Percentiles rank a stretch among this genome's conserved stretches.
Conservation (phyloP, 768 basidiomycete genomes). For the Terana coerulea region DNA sequence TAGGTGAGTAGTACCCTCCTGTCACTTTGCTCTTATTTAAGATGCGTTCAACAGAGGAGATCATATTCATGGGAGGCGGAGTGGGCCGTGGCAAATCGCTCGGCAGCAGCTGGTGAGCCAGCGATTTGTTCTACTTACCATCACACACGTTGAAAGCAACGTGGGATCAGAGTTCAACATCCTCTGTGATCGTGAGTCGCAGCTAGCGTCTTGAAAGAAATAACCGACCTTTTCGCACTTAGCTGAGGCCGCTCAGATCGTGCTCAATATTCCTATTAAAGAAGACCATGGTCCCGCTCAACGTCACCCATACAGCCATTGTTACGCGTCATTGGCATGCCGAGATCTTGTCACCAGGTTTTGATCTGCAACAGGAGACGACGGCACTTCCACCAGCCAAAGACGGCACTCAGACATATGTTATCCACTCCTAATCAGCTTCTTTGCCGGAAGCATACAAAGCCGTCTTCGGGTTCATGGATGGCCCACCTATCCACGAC, state of each 20-base stretch:
- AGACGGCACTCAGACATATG: constrained; percentile 58
- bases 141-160: neutral
- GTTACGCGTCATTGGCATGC: constrained; percentile 53
- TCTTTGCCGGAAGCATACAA: constrained; percentile 73
- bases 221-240: neutral
- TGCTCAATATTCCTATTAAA: constrained; percentile 67
- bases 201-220: neutral
- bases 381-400: constrained; percentile 20
- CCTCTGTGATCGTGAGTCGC: constrained; percentile 73
- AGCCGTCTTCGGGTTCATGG: constrained; percentile 72
- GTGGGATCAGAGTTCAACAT: constrained; percentile 76
- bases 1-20: constrained; percentile 26
- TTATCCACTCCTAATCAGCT: constrained; percentile 71
- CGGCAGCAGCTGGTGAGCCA: constrained; percentile 61
- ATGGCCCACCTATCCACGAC: constrained; percentile 87
- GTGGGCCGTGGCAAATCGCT: constrained; percentile 80
- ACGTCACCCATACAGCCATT: constrained; percentile 85
- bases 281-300: constrained; percentile 77
- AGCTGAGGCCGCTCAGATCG: constrained; percentile 85
- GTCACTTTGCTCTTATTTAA: neutral
- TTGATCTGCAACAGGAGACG: neutral
- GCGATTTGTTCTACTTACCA: neutral
- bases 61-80: constrained; percentile 92
- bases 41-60: constrained; percentile 39
- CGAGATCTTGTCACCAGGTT: constrained; percentile 40